A percentile compares a stretch with the other conserved stretches of the same genome.
Conservation (phyloP, 441 rosid species). For the Mallotus repandus region DNA sequence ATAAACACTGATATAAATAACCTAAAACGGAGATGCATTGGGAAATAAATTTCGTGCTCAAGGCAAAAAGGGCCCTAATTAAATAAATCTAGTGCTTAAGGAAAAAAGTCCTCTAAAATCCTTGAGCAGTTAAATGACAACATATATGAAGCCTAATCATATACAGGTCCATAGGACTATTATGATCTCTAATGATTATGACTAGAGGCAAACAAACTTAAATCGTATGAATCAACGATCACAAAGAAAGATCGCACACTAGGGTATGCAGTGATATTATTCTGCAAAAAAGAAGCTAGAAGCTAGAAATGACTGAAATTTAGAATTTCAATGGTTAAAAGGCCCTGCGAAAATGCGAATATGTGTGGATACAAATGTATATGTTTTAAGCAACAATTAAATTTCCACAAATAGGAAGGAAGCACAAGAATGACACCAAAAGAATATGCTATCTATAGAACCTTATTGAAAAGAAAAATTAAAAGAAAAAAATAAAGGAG, state of each 20-base stretch:
- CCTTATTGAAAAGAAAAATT: too few species aligned
- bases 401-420: background rate
- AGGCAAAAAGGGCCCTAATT: too few species aligned
- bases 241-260: background rate
- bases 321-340: background rate
- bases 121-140: background rate
- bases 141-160: background rate
- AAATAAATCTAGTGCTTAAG: too few species aligned
- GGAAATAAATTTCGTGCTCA: background rate
- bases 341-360: background rate
- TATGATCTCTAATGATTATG: background rate
- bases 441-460: too few species aligned
- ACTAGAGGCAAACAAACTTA: background rate
- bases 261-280: background rate
- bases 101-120: background rate
- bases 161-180: background rate
- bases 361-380: background rate
- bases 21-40: background rate
- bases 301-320: background rate
- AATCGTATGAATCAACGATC: background rate
- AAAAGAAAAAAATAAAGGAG: too few species aligned
- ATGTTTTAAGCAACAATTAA: background rate
- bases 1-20: background rate
- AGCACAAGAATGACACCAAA: background rate
- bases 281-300: background rate